Evolutionary conservation across 2,329 filamentous ascomycete genomes (phyloP).

Genomic region (Aureobasidium lini): DNA sequence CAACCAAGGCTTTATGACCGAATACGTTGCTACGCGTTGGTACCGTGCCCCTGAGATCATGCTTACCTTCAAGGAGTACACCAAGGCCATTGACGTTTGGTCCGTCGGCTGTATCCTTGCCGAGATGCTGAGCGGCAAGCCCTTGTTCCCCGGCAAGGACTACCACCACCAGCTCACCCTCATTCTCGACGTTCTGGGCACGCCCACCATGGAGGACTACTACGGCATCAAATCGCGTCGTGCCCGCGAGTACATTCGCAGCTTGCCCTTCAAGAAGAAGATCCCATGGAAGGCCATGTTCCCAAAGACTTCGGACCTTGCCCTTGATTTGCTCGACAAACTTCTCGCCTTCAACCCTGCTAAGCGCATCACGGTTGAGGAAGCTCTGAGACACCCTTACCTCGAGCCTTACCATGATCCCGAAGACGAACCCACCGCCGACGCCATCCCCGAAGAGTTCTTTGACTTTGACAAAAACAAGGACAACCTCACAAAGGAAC

Average conservation of each 20-base stretch:
- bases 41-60: constrained; percentile 99
- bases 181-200: constrained; percentile 94
- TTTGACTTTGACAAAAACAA: constrained; percentile 99
- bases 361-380: constrained; percentile 97
- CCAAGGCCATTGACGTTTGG: constrained; percentile 98
- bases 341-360: constrained; percentile 96
- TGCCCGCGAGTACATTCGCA: constrained; percentile 95
- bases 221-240: constrained; percentile 99
- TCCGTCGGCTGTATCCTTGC: constrained; percentile 96
- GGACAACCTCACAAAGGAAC: constrained; percentile 96
- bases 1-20: constrained; percentile 99
- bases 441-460: constrained; percentile 96
- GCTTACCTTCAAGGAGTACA: constrained; percentile 99
- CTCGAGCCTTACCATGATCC: constrained; percentile 98
- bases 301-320: constrained; percentile 97
- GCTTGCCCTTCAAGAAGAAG: constrained; percentile 55
- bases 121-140: constrained; percentile 98
- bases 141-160: constrained; percentile 95
- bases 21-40: constrained; percentile 99
- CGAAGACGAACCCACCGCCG: constrained; percentile 93
- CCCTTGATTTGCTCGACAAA: constrained; percentile 89
- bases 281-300: constrained; percentile 95
- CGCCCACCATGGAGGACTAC: constrained; percentile 99
- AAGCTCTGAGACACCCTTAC: constrained; percentile 94
- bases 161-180: constrained; percentile 98